These are phyloP conservation scores for Pezicula neosporulosa DNA, from an alignment of 2,329 filamentous ascomycete genomes.

Conservation along the genomic window DNA sequence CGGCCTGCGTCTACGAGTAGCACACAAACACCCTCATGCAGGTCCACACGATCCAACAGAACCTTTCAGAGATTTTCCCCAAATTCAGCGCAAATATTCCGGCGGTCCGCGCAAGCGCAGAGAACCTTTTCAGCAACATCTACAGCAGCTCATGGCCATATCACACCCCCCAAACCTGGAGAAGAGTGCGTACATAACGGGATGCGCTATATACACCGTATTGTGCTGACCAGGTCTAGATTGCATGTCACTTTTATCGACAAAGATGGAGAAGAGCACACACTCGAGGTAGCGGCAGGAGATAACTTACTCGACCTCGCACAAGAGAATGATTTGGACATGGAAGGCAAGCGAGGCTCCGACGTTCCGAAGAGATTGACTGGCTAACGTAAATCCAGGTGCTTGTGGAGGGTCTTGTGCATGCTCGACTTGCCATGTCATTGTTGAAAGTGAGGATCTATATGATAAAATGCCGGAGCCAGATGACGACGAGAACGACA, in stretches of 20 bases:
- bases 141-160: slow-evolving; percentile 66
- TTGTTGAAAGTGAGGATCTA: slow-evolving; percentile 60
- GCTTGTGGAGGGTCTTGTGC: slow-evolving; percentile 85
- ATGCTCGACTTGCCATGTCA: slow-evolving; percentile 73
- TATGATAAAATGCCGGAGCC: slow-evolving; percentile 62
- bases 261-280: slow-evolving; percentile 76
- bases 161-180: slow-evolving; percentile 80
- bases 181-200: slow-evolving; percentile 67
- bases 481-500: slow-evolving; percentile 65
- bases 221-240: slow-evolving; percentile 39
- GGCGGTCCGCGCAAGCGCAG: slow-evolving; percentile 1
- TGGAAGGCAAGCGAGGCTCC: slow-evolving; percentile 66
- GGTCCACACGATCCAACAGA: neutral
- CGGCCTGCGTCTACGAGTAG: slow-evolving; percentile 5
- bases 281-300: slow-evolving; percentile 76
- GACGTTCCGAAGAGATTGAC: neutral
- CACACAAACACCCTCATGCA: neutral
- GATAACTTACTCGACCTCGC: slow-evolving; percentile 96
- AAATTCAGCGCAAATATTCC: neutral
- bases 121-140: slow-evolving; percentile 63
- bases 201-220: neutral
- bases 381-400: slow-evolving; percentile 38
- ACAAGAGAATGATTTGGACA: slow-evolving; percentile 90
- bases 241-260: slow-evolving; percentile 90
- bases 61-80: neutral